phyloP scores from a whole-genome alignment of 257 asterid genomes.

The Scutellaria galericulata region DNA sequence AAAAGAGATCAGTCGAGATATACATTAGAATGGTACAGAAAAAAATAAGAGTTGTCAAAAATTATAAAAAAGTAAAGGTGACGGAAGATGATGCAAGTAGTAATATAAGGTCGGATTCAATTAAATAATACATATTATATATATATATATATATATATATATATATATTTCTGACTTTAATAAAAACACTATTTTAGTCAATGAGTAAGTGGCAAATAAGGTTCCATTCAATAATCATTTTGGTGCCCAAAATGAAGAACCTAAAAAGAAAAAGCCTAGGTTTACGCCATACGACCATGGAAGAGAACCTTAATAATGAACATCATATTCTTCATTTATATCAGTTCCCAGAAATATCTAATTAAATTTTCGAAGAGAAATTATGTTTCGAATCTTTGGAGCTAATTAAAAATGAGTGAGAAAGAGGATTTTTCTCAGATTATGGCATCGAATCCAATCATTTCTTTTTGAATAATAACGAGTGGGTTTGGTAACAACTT shows the following conservation, averaged over 20 bases:
- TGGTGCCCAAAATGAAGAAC: constrained; percentile 3
- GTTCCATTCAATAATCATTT: background rate
- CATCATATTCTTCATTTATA: constrained; percentile 38
- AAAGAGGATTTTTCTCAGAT: constrained; percentile 36
- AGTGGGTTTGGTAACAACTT: constrained; percentile 40
- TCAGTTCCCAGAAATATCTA: background rate
- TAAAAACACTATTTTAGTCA: constrained; percentile 45
- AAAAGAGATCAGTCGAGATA: too few relatives aligned
- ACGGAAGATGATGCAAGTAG: background rate
- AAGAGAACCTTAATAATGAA: constrained; percentile 36
- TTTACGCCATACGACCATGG: constrained; percentile 38
- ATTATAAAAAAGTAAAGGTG: too few relatives aligned
- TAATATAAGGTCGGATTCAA: background rate
- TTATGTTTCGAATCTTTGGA: constrained; percentile 31
- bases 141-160: too few relatives aligned
- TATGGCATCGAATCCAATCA: constrained; percentile 43
- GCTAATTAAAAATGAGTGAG: constrained; percentile 26
- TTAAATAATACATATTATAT: background rate
- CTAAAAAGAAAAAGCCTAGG: constrained; percentile 19
- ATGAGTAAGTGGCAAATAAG: constrained; percentile 39
- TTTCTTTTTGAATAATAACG: constrained; percentile 8
- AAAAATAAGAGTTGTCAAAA: too few relatives aligned
- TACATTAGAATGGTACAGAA: too few relatives aligned
- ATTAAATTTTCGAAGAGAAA: background rate
- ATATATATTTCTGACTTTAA: background rate